phyloP scores from a whole-genome alignment of 345 rosid species.

The Eucalyptus marginata region DNA sequence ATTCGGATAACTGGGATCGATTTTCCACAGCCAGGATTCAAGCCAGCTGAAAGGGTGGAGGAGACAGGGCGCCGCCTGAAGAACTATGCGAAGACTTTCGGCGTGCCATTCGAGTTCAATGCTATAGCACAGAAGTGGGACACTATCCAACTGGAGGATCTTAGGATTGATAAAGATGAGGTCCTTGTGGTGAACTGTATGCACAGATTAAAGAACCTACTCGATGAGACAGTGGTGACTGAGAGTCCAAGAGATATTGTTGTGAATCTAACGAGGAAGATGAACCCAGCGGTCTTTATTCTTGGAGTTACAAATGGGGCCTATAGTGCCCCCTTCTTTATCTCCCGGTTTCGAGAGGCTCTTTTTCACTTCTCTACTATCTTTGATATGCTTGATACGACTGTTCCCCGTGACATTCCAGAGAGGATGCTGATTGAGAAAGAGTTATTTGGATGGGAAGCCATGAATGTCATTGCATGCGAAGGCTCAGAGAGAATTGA shows the following conservation, averaged over 20 bases:
- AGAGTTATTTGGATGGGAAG: constrained; percentile 23
- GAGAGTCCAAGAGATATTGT: constrained; percentile 37
- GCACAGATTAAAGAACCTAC: constrained; percentile 32
- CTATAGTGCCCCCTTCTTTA: constrained; percentile 38
- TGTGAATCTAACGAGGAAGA: constrained; percentile 21
- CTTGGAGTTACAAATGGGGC: constrained; percentile 35
- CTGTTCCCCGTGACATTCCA: constrained; percentile 25
- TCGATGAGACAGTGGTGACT: constrained; percentile 45
- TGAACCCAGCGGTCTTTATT: constrained; percentile 34
- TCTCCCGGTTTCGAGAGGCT: constrained; percentile 46
- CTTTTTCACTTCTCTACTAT: constrained; percentile 38
- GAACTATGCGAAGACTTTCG: constrained; percentile 34
- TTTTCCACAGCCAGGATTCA: constrained; percentile 54
- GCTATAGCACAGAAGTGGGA: constrained; percentile 58
- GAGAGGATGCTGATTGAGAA: constrained; percentile 39
- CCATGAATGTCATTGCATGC: constrained; percentile 42
- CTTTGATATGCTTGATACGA: constrained; percentile 40
- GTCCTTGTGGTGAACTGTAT: constrained; percentile 33
- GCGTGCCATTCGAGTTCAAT: constrained; percentile 42
- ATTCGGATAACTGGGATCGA: constrained; percentile 50
- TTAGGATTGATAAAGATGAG: constrained; percentile 34
- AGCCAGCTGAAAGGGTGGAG: constrained; percentile 47
- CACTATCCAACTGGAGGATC: constrained; percentile 37
- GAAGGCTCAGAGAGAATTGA: constrained; percentile 48
- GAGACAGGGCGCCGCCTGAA: constrained; percentile 39